A percentile compares a stretch with the other conserved stretches of the same genome.
Conservation (phyloP, 2,329 filamentous ascomycete genomes). For the Cercospora sp. region DNA sequence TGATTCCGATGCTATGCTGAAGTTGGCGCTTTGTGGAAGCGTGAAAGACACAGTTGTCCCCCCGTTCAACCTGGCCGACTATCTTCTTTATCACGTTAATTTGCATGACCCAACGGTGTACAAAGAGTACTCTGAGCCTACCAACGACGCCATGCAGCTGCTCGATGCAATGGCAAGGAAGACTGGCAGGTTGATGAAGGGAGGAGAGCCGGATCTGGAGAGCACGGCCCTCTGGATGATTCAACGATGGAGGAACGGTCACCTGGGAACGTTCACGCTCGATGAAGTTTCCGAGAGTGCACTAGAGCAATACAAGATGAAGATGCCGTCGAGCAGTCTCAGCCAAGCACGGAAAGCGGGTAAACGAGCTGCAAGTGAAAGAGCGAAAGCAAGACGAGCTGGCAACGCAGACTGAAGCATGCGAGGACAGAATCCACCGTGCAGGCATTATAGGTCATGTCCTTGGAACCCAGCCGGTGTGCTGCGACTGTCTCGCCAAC, state of each 20-base stretch:
- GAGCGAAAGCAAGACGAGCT: constrained; percentile 22
- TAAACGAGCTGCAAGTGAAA: constrained; percentile 51
- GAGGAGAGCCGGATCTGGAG: constrained; percentile 69
- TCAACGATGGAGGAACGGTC: constrained; percentile 76
- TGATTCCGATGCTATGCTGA: constrained; percentile 85
- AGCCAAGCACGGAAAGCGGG: constrained; percentile 68
- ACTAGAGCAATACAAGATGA: constrained; percentile 55
- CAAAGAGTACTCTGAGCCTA: constrained; percentile 64
- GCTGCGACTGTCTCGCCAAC: neutral
- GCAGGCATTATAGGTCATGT: neutral
- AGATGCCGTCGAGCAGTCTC: constrained; percentile 54
- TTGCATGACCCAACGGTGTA: constrained; percentile 63
- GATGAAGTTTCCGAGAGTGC: constrained; percentile 69
- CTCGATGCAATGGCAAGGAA: constrained; percentile 69
- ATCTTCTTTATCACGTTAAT: constrained; percentile 84
- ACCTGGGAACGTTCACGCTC: constrained; percentile 73
- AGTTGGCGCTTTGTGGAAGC: constrained; percentile 85
- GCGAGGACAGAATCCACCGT: neutral
- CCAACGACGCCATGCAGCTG: constrained; percentile 78
- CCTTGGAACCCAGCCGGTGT: neutral
- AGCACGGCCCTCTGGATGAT: constrained; percentile 77
- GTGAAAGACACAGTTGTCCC: constrained; percentile 87
- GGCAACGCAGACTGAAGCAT: constrained; percentile 10
- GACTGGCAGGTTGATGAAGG: constrained; percentile 73
- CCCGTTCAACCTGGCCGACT: constrained; percentile 78